phyloP scores from a whole-genome alignment of 2,329 filamentous ascomycete species.

The Ophiostoma piceae region DNA sequence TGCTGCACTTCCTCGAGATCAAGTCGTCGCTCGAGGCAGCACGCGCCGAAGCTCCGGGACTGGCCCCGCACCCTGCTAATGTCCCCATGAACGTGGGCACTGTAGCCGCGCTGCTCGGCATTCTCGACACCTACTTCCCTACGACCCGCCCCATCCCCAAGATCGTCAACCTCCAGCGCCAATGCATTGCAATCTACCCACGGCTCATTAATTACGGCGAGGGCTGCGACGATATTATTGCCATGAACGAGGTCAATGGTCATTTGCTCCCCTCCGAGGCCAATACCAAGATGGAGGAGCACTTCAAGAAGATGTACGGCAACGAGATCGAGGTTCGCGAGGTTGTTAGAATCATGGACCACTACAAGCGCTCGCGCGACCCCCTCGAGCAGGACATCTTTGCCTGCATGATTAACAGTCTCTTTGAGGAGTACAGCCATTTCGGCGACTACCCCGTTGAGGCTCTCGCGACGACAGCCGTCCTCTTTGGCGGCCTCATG shows the following conservation, averaged over 20 bases:
- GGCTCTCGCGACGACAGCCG: conserved; percentile 88
- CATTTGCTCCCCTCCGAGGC: conserved; percentile 74
- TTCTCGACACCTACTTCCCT: conserved; percentile 66
- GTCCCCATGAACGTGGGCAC: conserved; percentile 80
- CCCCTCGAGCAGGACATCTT: conserved; percentile 88
- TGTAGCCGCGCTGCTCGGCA: conserved; percentile 71
- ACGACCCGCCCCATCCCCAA: conserved; percentile 55
- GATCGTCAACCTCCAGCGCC: conserved; percentile 73
- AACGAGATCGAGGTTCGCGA: conserved; percentile 80
- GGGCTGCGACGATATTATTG: conserved; percentile 85
- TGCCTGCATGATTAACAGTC: conserved; percentile 94
- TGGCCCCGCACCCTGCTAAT: conserved; percentile 48
- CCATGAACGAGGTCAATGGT: conserved; percentile 73
- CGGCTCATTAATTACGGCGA: conserved; percentile 94
- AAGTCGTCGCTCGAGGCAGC: conserved; percentile 82
- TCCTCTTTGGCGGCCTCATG: conserved; percentile 94
- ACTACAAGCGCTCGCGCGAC: conserved; percentile 82
- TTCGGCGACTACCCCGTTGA: conserved; percentile 96
- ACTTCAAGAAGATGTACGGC: conserved; percentile 97
- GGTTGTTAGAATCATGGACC: conserved; percentile 76
- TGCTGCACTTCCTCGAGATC: conserved; percentile 76
- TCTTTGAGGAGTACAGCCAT: conserved; percentile 95
- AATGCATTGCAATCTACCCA: conserved; percentile 88
- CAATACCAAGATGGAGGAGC: conserved; percentile 89
- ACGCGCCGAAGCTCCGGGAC: conserved; percentile 44